phyloP scores from a whole-genome alignment of 257 asterid species.

The Plectranthus barbatus region DNA sequence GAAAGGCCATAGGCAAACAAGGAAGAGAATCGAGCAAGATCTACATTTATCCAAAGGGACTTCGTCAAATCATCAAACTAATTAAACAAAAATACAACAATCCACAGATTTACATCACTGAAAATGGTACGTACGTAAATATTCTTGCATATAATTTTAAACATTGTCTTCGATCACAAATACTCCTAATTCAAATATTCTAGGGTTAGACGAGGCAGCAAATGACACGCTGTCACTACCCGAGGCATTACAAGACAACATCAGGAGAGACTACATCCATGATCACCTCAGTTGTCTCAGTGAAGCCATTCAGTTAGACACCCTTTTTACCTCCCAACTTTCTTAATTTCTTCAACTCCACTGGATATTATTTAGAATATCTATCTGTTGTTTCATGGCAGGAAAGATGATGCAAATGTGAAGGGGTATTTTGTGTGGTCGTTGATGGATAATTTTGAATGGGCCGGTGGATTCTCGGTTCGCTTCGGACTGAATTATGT shows the following conservation, averaged over 20 bases:
- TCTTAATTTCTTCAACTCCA: not conserved
- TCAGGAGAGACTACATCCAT: slow-evolving; percentile 24
- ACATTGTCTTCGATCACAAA: too few species aligned
- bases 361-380: too few species aligned
- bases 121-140: slow-evolving; percentile 6
- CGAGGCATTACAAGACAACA: slow-evolving; percentile 29
- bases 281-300: slow-evolving; percentile 34
- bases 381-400: not conserved
- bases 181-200: not conserved
- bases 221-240: slow-evolving; percentile 8
- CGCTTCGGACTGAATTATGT: slow-evolving; percentile 43
- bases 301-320: slow-evolving; percentile 28
- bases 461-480: slow-evolving; percentile 35
- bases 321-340: not conserved
- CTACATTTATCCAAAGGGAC: slow-evolving; percentile 42
- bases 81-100: slow-evolving; percentile 25
- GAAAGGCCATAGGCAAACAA: slow-evolving; percentile 26
- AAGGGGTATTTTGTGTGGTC: slow-evolving; percentile 53
- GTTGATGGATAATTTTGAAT: slow-evolving; percentile 45
- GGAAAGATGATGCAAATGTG: slow-evolving; percentile 37
- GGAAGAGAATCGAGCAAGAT: slow-evolving; percentile 24
- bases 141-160: not conserved
- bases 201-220: slow-evolving; percentile 31
- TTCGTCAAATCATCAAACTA: slow-evolving; percentile 20
- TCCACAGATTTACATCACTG: slow-evolving; percentile 30